These are phyloP conservation scores for Thraustochytrium sp. DNA, from an alignment of 352 stramenopile species.

Conservation along the genomic window DNA sequence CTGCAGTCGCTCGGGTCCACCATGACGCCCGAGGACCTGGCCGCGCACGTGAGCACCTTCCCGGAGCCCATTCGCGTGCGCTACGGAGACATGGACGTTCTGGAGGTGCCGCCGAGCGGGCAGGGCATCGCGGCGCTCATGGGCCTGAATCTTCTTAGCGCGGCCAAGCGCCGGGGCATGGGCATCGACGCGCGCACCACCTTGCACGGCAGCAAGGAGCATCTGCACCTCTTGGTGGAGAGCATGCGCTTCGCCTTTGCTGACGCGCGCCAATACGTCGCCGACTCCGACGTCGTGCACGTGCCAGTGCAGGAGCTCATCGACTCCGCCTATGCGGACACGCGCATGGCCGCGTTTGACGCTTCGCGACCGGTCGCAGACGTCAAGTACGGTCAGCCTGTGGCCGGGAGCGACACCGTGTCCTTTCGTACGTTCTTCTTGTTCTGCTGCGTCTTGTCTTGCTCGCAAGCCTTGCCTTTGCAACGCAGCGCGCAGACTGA, in stretches of 20 bases:
- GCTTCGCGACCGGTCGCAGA: not conserved
- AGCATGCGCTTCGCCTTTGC: conserved; percentile 85
- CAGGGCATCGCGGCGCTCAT: conserved; percentile 91
- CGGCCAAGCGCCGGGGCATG: conserved; percentile 16
- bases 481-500: not conserved
- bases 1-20: conserved; percentile 59
- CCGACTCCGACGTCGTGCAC: conserved; percentile 62
- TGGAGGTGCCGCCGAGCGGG: conserved; percentile 88
- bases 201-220: conserved; percentile 60
- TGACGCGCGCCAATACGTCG: conserved; percentile 75
- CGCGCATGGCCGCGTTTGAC: conserved; percentile 57
- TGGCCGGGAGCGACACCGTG: conserved; percentile 17
- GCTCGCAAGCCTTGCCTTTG: not conserved
- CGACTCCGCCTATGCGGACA: conserved; percentile 63
- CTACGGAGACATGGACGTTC: conserved; percentile 55
- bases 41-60: conserved; percentile 73
- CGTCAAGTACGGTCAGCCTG: conserved; percentile 18
- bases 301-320: conserved; percentile 68
- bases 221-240: conserved; percentile 84
- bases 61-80: conserved; percentile 79
- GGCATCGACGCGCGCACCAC: conserved; percentile 10
- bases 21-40: conserved; percentile 74
- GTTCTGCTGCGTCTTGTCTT: not conserved
- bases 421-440: conserved; percentile 27
- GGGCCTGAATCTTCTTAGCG: conserved; percentile 80